phyloP scores from a whole-genome alignment of 345 rosid species.

The Camelina sativa region DNA sequence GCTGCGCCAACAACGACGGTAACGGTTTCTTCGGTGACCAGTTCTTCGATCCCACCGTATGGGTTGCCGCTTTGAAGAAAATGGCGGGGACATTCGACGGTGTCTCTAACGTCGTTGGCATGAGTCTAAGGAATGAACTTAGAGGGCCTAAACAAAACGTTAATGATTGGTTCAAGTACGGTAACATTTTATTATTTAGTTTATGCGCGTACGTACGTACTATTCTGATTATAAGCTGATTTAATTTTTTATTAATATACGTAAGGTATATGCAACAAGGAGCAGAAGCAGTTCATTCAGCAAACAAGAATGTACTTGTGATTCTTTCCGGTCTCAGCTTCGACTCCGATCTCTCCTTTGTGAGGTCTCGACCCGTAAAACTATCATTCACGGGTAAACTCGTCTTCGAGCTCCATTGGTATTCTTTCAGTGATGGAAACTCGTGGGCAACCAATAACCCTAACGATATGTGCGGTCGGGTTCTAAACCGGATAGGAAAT shows the following conservation, averaged over 20 bases:
- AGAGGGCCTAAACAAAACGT: conserved; percentile 82
- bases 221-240: too few relatives aligned
- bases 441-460: conserved; percentile 75
- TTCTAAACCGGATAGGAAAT: conserved; percentile 57
- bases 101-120: conserved; percentile 71
- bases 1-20: conserved; percentile 73
- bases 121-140: conserved; percentile 96
- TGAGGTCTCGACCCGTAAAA: conserved; percentile 49
- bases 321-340: conserved; percentile 84
- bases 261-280: conserved; percentile 77
- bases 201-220: not conserved
- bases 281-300: conserved; percentile 88
- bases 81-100: conserved; percentile 77
- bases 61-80: conserved; percentile 68
- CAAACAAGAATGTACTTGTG: conserved; percentile 86
- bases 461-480: conserved; percentile 75
- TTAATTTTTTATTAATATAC: not conserved
- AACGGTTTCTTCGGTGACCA: conserved; percentile 97
- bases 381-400: conserved; percentile 66
- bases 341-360: conserved; percentile 74
- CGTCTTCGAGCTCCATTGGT: conserved; percentile 90
- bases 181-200: conserved; percentile 12
- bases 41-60: conserved; percentile 69
- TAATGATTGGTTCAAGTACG: conserved; percentile 86
- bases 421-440: conserved; percentile 68